A percentile compares a stretch with the other conserved stretches of the same genome.
phyloP scores from a whole-genome alignment of 2,329 filamentous ascomycete species.

The Cercospora janseana region DNA sequence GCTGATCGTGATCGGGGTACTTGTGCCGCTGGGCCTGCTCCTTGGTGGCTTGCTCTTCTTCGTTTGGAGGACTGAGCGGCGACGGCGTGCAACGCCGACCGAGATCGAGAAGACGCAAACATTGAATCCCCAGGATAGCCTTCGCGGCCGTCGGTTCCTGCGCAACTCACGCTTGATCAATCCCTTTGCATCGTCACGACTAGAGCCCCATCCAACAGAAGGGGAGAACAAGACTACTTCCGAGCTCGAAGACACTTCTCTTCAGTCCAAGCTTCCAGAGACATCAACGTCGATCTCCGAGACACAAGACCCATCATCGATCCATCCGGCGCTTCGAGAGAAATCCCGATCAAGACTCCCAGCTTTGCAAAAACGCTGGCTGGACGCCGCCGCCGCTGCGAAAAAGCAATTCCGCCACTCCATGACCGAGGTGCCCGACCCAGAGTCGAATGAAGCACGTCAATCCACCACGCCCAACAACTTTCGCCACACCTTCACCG shows the following conservation, averaged over 20 bases:
- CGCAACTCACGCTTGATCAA: no score
- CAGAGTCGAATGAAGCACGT: not conserved
- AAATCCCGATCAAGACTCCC: conserved; percentile 10
- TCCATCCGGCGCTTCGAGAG: no score
- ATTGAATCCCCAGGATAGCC: no score
- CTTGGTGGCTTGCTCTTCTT: conserved; percentile 16
- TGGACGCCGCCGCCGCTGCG: conserved; percentile 1
- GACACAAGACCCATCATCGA: conserved; percentile 10
- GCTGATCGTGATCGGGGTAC: conserved; percentile 21
- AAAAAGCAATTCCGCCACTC: conserved; percentile 7
- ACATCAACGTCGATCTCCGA: no score
- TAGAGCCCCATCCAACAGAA: no score
- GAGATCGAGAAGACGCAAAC: no score
- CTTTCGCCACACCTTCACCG: conserved; percentile 10
- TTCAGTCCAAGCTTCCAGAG: no score
- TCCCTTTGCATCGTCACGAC: no score
- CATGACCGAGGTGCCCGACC: not conserved
- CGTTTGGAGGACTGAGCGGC: conserved; percentile 20
- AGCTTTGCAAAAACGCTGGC: not conserved
- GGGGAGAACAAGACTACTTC: no score
- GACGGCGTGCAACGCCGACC: conserved; percentile 1
- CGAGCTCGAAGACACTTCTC: no score
- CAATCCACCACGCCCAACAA: not conserved
- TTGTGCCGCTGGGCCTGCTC: conserved; percentile 17
- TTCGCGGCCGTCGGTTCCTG: no score